Evolutionary conservation across 139 green algal species (phyloP).

Genomic region (Eudorina sp.): DNA sequence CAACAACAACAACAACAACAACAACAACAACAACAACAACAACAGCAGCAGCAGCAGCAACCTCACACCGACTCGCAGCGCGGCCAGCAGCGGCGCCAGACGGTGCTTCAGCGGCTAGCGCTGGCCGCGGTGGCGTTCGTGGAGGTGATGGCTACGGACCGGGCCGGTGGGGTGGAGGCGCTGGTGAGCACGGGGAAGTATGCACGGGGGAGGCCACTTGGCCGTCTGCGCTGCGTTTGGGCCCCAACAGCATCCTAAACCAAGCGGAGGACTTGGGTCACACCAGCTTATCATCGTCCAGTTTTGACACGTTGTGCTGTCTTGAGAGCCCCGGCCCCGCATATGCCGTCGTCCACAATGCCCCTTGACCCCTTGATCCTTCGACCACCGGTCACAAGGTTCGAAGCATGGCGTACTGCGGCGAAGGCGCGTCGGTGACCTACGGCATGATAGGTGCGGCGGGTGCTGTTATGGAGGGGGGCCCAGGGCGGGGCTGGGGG

Average conservation of each 20-base stretch:
- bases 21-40: constrained; percentile 5
- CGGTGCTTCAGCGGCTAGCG: constrained; percentile 46
- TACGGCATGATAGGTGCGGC: constrained; percentile 77
- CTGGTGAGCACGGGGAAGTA: constrained; percentile 31
- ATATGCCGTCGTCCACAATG: too few species aligned
- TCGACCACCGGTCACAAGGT: constrained; percentile 55
- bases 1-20: too few species aligned
- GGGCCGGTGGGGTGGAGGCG: constrained; percentile 61
- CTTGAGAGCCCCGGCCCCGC: too few species aligned
- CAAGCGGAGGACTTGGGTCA: too few species aligned
- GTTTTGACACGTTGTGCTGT: too few species aligned
- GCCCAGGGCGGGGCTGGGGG: too few species aligned
- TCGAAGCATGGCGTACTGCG: constrained; percentile 80
- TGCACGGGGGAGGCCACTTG: background rate
- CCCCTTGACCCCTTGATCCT: too few species aligned
- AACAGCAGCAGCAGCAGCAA: background rate
- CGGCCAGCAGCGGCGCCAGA: background rate
- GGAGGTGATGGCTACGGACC: constrained; percentile 59
- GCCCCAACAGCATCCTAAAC: too few species aligned
- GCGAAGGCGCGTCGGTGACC: constrained; percentile 68
- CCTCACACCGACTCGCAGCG: background rate
- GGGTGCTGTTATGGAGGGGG: too few species aligned
- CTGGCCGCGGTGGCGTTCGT: constrained; percentile 71
- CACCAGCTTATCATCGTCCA: too few species aligned
- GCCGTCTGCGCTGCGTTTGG: too few species aligned